Evolutionary conservation across 768 basidiomycete species (phyloP), one percentile per base, ranked within the genome.

Genomic region (Boletus huronensis): DNA sequence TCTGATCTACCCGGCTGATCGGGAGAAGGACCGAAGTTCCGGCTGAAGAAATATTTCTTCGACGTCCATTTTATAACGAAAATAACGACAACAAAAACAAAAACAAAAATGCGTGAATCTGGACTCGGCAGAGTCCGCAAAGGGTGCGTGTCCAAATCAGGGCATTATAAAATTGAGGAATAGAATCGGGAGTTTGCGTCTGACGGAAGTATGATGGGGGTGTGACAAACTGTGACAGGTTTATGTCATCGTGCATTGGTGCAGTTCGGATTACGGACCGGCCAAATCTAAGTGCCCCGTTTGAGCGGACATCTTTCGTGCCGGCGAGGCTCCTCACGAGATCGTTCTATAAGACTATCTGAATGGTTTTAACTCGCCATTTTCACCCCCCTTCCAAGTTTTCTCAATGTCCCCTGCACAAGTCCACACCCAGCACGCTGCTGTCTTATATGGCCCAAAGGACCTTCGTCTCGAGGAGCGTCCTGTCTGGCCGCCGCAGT

Each of bases 401-500:
- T 53, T 41, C 48, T 50, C 57, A 53, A 79, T 77, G 79, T 75
- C 78, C 50, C 75, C 77, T 48, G 64, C 72, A 50, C 78, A 80
- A 42, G 74, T 83, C 61, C 78, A 77, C 38, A 71, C 81, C 14
- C 83, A 90, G 48, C 72, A 75, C 50, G 88, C 91, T 50, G 88
- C 83, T 50, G 90, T 97, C 64, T 87, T 96, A 55, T 81, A 92
- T 64, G 91, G 89, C 19, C 78, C 90, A 50, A 82, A 81, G 62
- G 93, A 96, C 75, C 81, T 98, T 58, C 87, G 85, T 59, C 62
- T 88, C 65, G 91, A 93, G 66, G 74, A 85, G 38, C 85, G 93
- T 60, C 77, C 79, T 42, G 71, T 88, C 58, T 86, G 84, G 78
- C 80, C 85, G 0, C 95, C 94, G 23, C 75, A 78, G 19, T 72